Percentiles rank a stretch among this genome's conserved stretches.
Evolutionary conservation across 2,329 filamentous ascomycete species (phyloP).

Genomic region (Colletotrichum eremochloae): DNA sequence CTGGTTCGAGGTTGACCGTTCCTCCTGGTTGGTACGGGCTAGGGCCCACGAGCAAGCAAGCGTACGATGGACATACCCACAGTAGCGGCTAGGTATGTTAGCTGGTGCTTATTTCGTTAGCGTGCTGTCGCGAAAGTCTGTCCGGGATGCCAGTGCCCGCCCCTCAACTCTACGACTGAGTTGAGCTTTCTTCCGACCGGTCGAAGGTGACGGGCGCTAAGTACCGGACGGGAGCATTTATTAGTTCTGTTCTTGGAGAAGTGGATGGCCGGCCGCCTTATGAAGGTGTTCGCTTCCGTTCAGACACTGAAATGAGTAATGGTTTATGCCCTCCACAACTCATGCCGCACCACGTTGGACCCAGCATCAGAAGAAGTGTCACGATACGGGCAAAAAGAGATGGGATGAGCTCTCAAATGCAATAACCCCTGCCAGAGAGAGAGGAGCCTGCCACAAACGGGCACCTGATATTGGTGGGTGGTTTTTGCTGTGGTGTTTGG

Average conservation of each 20-base stretch:
- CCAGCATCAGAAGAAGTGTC: constrained; percentile 18
- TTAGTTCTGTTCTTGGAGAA: not conserved
- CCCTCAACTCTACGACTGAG: not conserved
- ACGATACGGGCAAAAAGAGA: not conserved
- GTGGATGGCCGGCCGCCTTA: not conserved
- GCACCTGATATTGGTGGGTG: not conserved
- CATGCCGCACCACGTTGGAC: constrained; percentile 1
- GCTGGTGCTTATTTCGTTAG: constrained; percentile 26
- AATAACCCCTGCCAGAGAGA: not conserved
- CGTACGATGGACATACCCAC: not conserved
- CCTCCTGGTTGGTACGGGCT: not conserved
- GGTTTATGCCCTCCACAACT: constrained; percentile 1
- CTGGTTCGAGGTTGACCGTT: not conserved
- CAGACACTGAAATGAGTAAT: constrained; percentile 1
- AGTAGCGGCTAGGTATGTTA: not conserved
- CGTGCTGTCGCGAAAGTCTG: not conserved
- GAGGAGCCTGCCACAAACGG: not conserved
- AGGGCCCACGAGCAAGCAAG: not conserved
- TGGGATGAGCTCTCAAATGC: constrained; percentile 9
- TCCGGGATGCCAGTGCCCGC: not conserved
- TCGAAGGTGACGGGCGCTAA: not conserved
- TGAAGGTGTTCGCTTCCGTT: constrained; percentile 14
- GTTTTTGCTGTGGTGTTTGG: constrained; percentile 22
- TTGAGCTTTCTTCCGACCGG: not conserved
- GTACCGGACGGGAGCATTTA: not conserved